Conservation (phyloP, 257 asterid genomes). For the Voacanga thouarsii region DNA sequence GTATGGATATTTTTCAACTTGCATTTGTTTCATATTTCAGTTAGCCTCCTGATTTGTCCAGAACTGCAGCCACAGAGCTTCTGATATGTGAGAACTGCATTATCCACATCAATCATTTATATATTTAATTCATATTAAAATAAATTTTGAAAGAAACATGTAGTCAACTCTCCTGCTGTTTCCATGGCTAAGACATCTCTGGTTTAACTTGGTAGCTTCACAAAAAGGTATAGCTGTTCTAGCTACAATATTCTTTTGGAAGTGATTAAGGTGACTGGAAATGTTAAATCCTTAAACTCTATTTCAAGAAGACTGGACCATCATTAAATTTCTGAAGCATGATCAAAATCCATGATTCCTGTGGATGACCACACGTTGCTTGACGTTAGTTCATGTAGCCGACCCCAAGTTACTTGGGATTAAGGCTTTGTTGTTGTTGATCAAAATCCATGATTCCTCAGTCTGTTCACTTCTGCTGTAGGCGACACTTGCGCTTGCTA, state of each 20-base stretch:
- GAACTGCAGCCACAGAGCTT: not conserved
- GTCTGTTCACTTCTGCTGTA: constrained; percentile 29
- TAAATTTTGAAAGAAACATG: not conserved
- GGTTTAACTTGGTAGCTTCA: constrained; percentile 1
- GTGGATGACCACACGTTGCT: too few species aligned
- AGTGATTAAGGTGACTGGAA: not conserved
- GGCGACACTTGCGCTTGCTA: constrained; percentile 93
- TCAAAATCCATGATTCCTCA: not conserved
- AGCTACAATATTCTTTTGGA: not conserved
- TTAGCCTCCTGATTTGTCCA: not conserved
- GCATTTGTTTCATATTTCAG: not conserved
- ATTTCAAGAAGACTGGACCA: not conserved
- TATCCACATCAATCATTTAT: not conserved
- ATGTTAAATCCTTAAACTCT: not conserved
- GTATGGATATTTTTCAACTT: not conserved
- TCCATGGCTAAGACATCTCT: constrained; percentile 3
- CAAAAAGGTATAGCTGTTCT: not conserved
- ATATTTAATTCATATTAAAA: not conserved
- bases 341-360: not conserved
- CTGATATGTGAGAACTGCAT: not conserved
- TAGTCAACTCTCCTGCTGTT: not conserved
- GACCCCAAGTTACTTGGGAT: too few species aligned
- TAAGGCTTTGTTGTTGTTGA: too few species aligned
- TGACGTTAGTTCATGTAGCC: too few species aligned
- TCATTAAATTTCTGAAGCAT: not conserved